A percentile compares a stretch with the other conserved stretches of the same genome.
Conservation (phyloP, 257 asterid genomes). For the Scutellaria minor region DNA sequence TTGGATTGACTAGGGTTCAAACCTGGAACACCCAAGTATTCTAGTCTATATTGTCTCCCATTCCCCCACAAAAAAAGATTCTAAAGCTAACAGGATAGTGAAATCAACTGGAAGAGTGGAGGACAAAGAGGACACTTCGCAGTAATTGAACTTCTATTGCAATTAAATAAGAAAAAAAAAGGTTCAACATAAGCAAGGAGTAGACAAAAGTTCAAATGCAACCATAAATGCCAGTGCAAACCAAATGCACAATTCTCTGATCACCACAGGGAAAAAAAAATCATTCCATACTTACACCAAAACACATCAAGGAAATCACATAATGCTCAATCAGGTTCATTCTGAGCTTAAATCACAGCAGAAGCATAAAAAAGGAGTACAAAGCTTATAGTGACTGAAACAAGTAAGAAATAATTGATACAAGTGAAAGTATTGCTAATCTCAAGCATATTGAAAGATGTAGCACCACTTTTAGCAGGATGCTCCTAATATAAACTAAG, state of each 20-base stretch:
- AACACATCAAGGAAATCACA: neutral
- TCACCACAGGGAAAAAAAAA: neutral
- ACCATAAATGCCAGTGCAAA: slow-evolving; percentile 5
- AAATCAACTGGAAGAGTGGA: neutral
- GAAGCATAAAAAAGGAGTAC: neutral
- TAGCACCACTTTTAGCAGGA: neutral
- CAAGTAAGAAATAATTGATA: neutral
- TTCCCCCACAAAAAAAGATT: neutral
- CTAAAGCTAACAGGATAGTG: neutral
- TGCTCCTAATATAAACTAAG: neutral
- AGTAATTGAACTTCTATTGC: neutral
- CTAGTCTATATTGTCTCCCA: too few species aligned
- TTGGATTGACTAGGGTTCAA: too few species aligned
- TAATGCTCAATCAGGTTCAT: neutral
- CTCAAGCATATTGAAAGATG: slow-evolving; percentile 1
- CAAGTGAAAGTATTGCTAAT: neutral
- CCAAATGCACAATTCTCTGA: neutral
- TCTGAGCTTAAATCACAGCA: slow-evolving; percentile 4
- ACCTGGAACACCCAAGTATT: too few species aligned
- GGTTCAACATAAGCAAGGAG: neutral
- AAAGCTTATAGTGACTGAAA: slow-evolving; percentile 7
- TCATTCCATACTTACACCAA: neutral
- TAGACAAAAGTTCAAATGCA: neutral
- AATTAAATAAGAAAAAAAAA: neutral
- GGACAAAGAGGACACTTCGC: neutral